Conservation (phyloP, 2,329 filamentous ascomycete species). For the Calonectria pseudoturangicola region DNA sequence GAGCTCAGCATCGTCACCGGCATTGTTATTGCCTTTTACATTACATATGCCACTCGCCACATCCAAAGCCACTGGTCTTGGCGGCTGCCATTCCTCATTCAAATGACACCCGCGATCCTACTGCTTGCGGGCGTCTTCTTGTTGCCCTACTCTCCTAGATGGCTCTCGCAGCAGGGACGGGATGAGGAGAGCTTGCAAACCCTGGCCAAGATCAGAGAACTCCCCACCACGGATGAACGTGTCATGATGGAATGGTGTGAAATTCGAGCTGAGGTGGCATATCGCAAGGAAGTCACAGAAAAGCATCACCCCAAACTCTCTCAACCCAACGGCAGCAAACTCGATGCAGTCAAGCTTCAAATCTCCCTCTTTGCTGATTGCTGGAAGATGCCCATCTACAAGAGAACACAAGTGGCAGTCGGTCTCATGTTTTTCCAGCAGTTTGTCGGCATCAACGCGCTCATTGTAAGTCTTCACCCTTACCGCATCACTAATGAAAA, state of each 20-base stretch:
- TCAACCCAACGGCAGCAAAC: neutral
- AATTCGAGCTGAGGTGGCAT: neutral
- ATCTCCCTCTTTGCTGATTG: neutral
- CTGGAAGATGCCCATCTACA: slow-evolving; percentile 6
- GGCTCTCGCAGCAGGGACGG: neutral
- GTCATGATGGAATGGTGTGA: slow-evolving; percentile 10
- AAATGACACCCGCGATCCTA: neutral
- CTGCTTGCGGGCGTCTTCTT: neutral
- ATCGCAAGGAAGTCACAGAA: neutral
- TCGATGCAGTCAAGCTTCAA: neutral
- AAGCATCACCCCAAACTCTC: neutral
- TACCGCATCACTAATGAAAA: too few relatives aligned
- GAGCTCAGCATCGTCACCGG: slow-evolving; percentile 1
- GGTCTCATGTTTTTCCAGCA: slow-evolving; percentile 1
- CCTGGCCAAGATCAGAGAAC: neutral
- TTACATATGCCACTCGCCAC: neutral
- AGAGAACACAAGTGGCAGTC: neutral
- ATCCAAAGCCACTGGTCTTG: slow-evolving; percentile 1
- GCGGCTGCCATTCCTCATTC: neutral
- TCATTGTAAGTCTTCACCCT: neutral
- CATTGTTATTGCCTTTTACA: neutral
- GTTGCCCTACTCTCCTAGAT: neutral
- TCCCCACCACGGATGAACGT: neutral
- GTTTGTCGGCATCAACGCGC: slow-evolving; percentile 1
- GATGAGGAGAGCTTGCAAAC: neutral